Base-by-base conservation (phyloP, 345 rosid species). In the Atalantia buxifolia region DNA sequence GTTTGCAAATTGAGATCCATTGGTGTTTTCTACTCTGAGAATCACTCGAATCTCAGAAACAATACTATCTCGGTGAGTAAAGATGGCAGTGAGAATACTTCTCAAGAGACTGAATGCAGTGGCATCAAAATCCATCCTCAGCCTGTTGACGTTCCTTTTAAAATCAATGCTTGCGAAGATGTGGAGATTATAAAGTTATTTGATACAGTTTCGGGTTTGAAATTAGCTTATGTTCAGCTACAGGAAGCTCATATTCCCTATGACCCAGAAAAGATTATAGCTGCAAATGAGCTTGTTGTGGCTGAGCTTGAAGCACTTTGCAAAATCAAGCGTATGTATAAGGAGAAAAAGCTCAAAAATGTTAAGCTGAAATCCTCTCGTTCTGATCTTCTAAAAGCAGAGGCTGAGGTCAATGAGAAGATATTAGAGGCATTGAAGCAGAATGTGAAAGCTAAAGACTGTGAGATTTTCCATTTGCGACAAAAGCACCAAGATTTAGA, bases 161-260 rank as follows among this genome's bases (percentile, higher is more conserved):
- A 76, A 78, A 80, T 82, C 74, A 55, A 74, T 75, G 75, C 28
- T 28, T 33, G 67, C 31, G 77, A 70, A 55, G 85, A 77, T 31
- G 70, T 25, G 2, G 87, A 80, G 70, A 71, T 90, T 53, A 59
- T 74, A 48, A 83, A 81, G 88, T 75, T 90, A n/a, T 91, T 91
- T 75, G 88, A 84, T 57, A 59, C 71, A 48, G 84, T 89, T 80
- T 86, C 90, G 8, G 71, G 74, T 6, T 71, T 91, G 76, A 89
- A 89, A 67, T 70, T 84, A 5, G 89, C 90, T 5, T 91, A 89
- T 78, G 76, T 87, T 62, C 86, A 85, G 83, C 87, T 91, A 76
- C 93, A 89, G 73, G 82, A 76, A 83, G 91, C 91, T 66, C 95
- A 88, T 81, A 42, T 87, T 66, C 95, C 93, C 53, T 86, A 89